These are phyloP conservation scores for Chlorella sp. DNA, from an alignment of 139 green algal species.

Conservation along the genomic window DNA sequence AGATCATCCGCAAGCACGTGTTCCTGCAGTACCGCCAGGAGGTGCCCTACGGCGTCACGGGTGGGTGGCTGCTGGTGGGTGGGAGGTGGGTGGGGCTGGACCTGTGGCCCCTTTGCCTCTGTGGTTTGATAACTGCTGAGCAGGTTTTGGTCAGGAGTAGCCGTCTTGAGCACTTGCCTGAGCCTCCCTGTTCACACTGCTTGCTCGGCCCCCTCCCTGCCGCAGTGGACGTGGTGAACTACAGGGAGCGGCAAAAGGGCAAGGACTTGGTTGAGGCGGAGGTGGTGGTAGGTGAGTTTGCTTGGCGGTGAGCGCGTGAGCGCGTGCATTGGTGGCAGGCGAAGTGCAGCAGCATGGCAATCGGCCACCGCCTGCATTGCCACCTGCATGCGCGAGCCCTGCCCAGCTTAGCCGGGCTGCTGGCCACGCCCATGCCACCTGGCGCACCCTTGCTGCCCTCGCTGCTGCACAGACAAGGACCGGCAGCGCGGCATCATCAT, in stretches of 20 bases:
- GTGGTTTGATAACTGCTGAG: too few relatives aligned
- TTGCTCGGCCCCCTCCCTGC: background rate
- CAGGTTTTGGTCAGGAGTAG: too few relatives aligned
- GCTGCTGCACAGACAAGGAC: conserved; percentile 53
- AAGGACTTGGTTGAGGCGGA: conserved; percentile 76
- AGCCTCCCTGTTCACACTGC: background rate
- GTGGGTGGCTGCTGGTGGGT: background rate
- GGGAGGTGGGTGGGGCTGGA: too few relatives aligned
- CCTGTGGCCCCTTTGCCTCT: too few relatives aligned
- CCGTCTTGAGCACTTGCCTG: background rate
- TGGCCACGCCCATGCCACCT: too few relatives aligned
- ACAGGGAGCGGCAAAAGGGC: conserved; percentile 47
- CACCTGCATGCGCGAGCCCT: too few relatives aligned
- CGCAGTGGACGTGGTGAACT: conserved; percentile 80
- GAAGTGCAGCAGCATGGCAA: too few relatives aligned
- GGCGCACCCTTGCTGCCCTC: too few relatives aligned
- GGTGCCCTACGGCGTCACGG: conserved; percentile 86
- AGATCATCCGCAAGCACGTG: conserved; percentile 97
- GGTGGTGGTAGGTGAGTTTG: conserved; percentile 12
- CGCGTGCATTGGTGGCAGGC: too few relatives aligned
- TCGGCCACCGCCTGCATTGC: too few relatives aligned
- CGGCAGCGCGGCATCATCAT: conserved; percentile 86
- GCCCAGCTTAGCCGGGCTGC: too few relatives aligned
- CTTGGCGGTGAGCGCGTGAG: background rate
- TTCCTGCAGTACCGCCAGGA: conserved; percentile 93